Evolutionary conservation across 169 alveolate species (phyloP), one percentile per base, ranked within the genome.

Genomic region (Plasmodium sp.): DNA sequence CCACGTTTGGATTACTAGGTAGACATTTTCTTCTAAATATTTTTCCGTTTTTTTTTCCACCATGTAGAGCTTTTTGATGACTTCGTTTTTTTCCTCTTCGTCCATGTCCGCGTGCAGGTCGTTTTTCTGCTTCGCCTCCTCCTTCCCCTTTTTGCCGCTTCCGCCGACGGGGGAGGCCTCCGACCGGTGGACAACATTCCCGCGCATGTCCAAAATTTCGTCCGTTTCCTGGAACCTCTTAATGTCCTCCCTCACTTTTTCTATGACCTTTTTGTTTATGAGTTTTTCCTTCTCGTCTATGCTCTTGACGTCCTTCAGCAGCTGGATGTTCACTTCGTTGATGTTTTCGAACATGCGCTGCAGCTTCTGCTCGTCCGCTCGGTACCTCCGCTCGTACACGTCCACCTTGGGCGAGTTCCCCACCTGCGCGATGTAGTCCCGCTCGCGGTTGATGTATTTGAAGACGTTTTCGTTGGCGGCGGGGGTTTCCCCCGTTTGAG

Each of bases 61-160:
- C 88, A 86, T 77, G 79, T 86, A 86, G 45, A 86, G 9, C 48
- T 86, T 86, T 73, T 86, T 86, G 33, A 86, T 51, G 10, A 86
- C 94, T 86, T 86, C 94, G 48, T 86, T 86, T 86, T 86, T 86
- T 86, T 86, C 94, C 41, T 86, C 94, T 34, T 86, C 94, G 54
- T 77, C 86, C 85, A 77, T 77, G 54, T 86, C 94, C 22, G 85
- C 31, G 31, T 34, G 31, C 1, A 27, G 6, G 45, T 86, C 81
- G 14, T 79, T 79, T 77, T 86, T 39, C 45, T 83, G 83, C 14
- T 62, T 39, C 18, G 67, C 22, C 1, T 75, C 94, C 2, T 75
- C 75, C 71, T 86, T 86, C n/a, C 39, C 43, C 77, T 54, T 77
- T 54, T 45, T 86, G 6, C 22, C 72, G 34, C 75, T n/a, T 18